Evolutionary conservation across 208 protist species (phyloP).

Genomic region (Balamuthia mandrillaris): DNA sequence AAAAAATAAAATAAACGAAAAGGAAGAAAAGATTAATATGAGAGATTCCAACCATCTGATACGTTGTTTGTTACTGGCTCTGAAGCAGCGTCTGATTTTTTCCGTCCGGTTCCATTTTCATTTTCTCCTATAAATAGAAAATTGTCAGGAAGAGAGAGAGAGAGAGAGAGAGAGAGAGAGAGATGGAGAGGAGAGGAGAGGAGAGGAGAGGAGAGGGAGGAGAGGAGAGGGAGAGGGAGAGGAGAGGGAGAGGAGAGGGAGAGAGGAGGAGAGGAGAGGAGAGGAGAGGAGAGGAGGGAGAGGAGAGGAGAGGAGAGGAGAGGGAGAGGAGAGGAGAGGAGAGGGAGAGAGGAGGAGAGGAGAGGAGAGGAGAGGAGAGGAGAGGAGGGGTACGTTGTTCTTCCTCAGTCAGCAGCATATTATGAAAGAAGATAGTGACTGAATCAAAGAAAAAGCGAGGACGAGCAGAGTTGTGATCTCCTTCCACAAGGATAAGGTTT

Average conservation of each 20-base stretch:
- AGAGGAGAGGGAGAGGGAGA: too few species aligned
- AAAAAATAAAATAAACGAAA: too few species aligned
- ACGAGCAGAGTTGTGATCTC: constrained; percentile 88
- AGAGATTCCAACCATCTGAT: too few species aligned
- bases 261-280: too few species aligned
- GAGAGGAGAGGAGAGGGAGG: too few species aligned
- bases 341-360: neutral
- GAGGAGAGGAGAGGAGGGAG: neutral
- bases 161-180: neutral
- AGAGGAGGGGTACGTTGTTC: neutral
- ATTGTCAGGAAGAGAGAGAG: neutral
- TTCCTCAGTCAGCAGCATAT: constrained; percentile 29
- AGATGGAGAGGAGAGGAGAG: neutral
- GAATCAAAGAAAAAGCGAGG: constrained; percentile 73
- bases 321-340: neutral
- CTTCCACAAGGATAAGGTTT: constrained; percentile 70
- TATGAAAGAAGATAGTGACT: constrained; percentile 78
- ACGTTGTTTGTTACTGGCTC: too few species aligned
- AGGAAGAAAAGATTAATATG: too few species aligned
- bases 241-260: too few species aligned
- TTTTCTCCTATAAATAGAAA: too few species aligned
- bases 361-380: too few species aligned
- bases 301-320: neutral
- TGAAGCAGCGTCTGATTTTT: too few species aligned
- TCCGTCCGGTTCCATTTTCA: too few species aligned